Percentiles rank a stretch among this genome's conserved stretches.
Evolutionary conservation across 148 eudicot genomes (phyloP).

Genomic region (Rhododendron ferrugineum): DNA sequence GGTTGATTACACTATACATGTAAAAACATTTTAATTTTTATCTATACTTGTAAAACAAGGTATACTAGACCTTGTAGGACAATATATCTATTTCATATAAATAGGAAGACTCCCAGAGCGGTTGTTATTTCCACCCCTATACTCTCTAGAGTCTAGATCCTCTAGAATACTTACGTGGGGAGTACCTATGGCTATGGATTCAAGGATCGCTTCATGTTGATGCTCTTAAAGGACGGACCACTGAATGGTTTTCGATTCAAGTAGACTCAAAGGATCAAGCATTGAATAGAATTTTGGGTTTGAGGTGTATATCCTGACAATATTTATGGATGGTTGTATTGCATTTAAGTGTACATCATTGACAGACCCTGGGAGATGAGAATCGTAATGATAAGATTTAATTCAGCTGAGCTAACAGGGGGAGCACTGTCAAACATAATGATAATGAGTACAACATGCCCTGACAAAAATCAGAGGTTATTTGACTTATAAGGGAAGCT

Average conservation of each 20-base stretch:
- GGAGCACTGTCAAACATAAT: not conserved
- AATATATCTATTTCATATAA: not conserved
- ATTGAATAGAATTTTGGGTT: not conserved
- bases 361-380: not conserved
- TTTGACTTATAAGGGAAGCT: not conserved
- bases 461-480: not conserved
- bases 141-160: not conserved
- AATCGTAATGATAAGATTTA: not conserved
- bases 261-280: not conserved
- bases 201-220: not conserved
- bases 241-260: not conserved
- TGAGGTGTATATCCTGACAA: not conserved
- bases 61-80: not conserved
- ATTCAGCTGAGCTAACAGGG: not conserved
- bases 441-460: not conserved
- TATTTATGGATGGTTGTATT: not conserved
- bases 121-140: not conserved
- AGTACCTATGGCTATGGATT: not conserved
- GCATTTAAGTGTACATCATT: not conserved
- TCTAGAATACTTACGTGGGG: not conserved
- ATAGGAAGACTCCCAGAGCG: not conserved
- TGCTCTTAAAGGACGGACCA: not conserved
- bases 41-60: not conserved
- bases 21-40: not conserved
- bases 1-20: not conserved